Percentiles rank a stretch among this genome's conserved stretches.
phyloP scores from a whole-genome alignment of 1,139 yeast genomes.

The Entelexis sorbosivorans region DNA sequence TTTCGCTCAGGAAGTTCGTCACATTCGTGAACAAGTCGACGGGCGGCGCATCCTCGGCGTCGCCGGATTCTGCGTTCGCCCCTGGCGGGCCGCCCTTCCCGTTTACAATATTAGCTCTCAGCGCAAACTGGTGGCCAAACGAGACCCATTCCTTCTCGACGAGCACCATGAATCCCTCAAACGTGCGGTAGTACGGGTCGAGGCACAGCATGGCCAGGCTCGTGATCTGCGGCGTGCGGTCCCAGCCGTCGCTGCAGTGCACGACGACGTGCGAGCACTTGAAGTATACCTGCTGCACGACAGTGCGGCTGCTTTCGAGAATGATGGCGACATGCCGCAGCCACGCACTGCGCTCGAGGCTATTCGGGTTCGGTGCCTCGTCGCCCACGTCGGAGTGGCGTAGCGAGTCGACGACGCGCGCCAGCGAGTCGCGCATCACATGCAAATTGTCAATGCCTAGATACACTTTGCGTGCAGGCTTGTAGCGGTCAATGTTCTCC shows the following conservation, averaged over 20 bases:
- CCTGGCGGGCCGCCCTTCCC: conserved; percentile 15
- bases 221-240: conserved; percentile 81
- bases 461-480: conserved; percentile 55
- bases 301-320: conserved; percentile 63
- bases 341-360: conserved; percentile 66
- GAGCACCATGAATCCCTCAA: conserved; percentile 73
- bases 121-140: conserved; percentile 83
- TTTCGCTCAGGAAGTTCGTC: conserved; percentile 28
- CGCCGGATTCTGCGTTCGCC: background rate
- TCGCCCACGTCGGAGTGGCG: conserved; percentile 55
- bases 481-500: conserved; percentile 79
- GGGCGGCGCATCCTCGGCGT: background rate
- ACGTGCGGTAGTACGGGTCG: conserved; percentile 81
- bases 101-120: conserved; percentile 41
- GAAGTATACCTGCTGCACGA: conserved; percentile 67
- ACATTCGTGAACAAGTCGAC: conserved; percentile 31
- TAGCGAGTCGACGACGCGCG: conserved; percentile 50
- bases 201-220: conserved; percentile 76
- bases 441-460: conserved; percentile 92
- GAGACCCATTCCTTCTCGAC: conserved; percentile 93
- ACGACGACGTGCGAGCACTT: conserved; percentile 73
- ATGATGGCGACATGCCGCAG: conserved; percentile 57
- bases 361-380: conserved; percentile 36
- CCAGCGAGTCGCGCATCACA: conserved; percentile 79
- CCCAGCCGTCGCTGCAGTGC: conserved; percentile 99